phyloP scores from a whole-genome alignment of 495 filamentous ascomycete genomes.

The Polyplosphaeria fusca region DNA sequence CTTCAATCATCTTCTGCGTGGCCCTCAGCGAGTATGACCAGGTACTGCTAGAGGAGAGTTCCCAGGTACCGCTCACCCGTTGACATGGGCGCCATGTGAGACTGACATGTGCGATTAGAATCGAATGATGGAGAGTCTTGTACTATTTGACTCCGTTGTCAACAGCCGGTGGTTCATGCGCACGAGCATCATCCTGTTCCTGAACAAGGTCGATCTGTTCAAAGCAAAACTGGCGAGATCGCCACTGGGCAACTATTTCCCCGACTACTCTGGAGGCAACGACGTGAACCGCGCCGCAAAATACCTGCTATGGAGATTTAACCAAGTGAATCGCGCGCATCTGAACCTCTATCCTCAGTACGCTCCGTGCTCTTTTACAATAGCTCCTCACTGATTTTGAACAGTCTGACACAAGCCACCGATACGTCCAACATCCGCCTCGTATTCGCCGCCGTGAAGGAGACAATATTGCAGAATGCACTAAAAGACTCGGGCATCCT shows the following conservation, averaged over 20 bases:
- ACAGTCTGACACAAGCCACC: slow-evolving; percentile 93
- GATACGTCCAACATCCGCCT: slow-evolving; percentile 97
- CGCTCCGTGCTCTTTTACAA: neutral
- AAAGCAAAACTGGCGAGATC: slow-evolving; percentile 86
- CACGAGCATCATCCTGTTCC: slow-evolving; percentile 95
- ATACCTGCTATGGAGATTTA: slow-evolving; percentile 96
- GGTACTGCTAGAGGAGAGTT: slow-evolving; percentile 91
- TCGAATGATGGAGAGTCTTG: slow-evolving; percentile 96
- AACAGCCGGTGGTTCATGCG: slow-evolving; percentile 99
- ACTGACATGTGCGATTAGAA: slow-evolving; percentile 56
- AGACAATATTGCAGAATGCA: slow-evolving; percentile 97
- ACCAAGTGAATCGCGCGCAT: slow-evolving; percentile 95
- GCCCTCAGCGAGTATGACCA: slow-evolving; percentile 98
- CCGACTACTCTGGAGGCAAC: slow-evolving; percentile 94
- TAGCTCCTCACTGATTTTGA: neutral
- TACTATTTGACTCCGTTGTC: slow-evolving; percentile 98
- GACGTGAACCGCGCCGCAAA: slow-evolving; percentile 97
- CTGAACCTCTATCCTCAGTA: slow-evolving; percentile 98
- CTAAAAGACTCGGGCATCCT: slow-evolving; percentile 97
- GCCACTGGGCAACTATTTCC: slow-evolving; percentile 89
- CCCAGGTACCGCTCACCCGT: slow-evolving; percentile 62
- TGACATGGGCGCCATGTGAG: slow-evolving; percentile 8
- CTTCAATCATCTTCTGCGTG: slow-evolving; percentile 99
- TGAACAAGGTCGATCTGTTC: slow-evolving; percentile 99
- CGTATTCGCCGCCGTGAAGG: slow-evolving; percentile 97